A percentile compares a stretch with the other conserved stretches of the same genome.
Conservation (phyloP, 2,329 filamentous ascomycete genomes). For the Sphaerulina populicola region DNA sequence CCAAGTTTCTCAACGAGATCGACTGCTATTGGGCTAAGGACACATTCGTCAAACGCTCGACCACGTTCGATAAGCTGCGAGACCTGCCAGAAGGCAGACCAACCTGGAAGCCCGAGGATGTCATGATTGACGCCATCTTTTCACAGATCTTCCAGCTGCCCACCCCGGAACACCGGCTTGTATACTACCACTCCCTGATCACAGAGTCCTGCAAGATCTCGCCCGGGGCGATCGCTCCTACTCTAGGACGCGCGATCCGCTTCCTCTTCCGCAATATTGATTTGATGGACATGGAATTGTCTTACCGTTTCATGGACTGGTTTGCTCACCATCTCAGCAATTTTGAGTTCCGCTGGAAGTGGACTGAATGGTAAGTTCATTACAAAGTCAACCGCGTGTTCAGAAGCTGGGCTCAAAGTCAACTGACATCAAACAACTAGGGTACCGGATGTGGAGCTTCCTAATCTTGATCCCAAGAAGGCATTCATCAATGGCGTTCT, state of each 20-base stretch:
- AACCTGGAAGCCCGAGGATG: slow-evolving; percentile 96
- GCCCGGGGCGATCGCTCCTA: slow-evolving; percentile 91
- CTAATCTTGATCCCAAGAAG: slow-evolving; percentile 75
- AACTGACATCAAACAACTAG: slow-evolving; percentile 31
- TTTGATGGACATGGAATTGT: slow-evolving; percentile 76
- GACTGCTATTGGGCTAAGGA: slow-evolving; percentile 87
- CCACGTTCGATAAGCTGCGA: slow-evolving; percentile 79
- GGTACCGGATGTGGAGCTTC: slow-evolving; percentile 71
- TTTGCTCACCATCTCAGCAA: slow-evolving; percentile 97
- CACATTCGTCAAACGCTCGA: slow-evolving; percentile 89
- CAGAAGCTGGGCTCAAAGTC: neutral
- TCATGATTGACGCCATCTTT: slow-evolving; percentile 94
- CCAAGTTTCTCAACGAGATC: slow-evolving; percentile 83
- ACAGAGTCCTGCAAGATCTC: slow-evolving; percentile 95
- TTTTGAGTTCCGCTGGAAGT: slow-evolving; percentile 99
- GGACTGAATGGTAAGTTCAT: slow-evolving; percentile 73
- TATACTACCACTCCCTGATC: slow-evolving; percentile 92
- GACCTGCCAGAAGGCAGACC: slow-evolving; percentile 56
- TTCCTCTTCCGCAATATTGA: slow-evolving; percentile 78
- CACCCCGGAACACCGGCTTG: slow-evolving; percentile 78
- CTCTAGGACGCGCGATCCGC: slow-evolving; percentile 82
- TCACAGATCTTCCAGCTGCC: slow-evolving; percentile 88
- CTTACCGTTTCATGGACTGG: slow-evolving; percentile 88
- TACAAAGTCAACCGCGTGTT: slow-evolving; percentile 1
- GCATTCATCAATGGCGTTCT: slow-evolving; percentile 84